Percentiles rank a stretch among this genome's conserved stretches.
These are phyloP conservation scores for Przewalskia tangutica DNA, from an alignment of 257 asterid species.

Conservation along the genomic window DNA sequence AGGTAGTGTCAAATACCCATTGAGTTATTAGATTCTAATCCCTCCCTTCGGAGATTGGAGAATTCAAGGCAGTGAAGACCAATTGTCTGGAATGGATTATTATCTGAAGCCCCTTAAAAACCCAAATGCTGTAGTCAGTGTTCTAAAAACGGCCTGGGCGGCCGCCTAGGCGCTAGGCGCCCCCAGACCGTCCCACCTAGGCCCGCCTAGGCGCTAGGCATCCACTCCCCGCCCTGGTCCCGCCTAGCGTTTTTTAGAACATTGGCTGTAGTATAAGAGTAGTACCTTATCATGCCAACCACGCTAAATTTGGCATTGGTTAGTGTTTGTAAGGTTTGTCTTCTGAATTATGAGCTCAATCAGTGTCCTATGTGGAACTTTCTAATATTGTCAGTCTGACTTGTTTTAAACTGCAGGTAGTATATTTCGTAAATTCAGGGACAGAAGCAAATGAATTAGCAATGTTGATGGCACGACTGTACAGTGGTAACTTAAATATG, in stretches of 20 bases:
- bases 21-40: background rate
- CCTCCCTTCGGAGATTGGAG: background rate
- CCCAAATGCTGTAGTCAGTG: background rate
- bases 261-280: background rate
- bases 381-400: background rate
- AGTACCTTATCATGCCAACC: background rate
- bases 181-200: too few relatives aligned
- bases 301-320: background rate
- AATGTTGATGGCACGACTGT: constrained; percentile 84
- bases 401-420: constrained; percentile 51
- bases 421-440: constrained; percentile 91
- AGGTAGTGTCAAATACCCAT: background rate
- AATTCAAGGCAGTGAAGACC: background rate
- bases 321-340: background rate
- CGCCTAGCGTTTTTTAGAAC: too few relatives aligned
- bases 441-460: constrained; percentile 97
- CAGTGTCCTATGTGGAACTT: background rate
- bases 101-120: background rate
- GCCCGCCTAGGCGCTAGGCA: too few relatives aligned
- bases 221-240: too few relatives aligned
- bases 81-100: background rate
- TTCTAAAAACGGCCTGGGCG: too few relatives aligned
- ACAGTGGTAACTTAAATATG: constrained; percentile 76
- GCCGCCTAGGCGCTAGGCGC: too few relatives aligned
- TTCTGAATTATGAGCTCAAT: background rate